Evolutionary conservation across 345 rosid genomes (phyloP), one percentile per base, ranked within the genome.

Genomic region (Rubroshorea leprosula): DNA sequence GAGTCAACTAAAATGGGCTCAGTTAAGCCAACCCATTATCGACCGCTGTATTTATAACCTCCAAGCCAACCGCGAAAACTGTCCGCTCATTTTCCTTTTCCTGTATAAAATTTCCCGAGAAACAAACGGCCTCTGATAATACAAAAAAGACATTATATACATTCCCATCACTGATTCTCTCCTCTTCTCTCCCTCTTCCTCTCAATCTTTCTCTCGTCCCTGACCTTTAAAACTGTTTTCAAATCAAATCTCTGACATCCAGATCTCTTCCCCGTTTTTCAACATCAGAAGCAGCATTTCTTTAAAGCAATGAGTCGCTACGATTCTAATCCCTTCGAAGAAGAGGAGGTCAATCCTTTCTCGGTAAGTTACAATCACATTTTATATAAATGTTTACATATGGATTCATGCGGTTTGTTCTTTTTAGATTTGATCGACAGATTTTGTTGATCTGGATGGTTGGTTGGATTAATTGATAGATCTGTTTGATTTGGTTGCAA

Each of bases 321-420:
- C 72, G 85, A 85, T 69, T 57, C 90, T 53, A 94, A 76, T 68
- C 84, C 96, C 7, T 90, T 87, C 75, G 97, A 76, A 21, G 99
- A 84, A 26, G 96, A 89, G 19, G 89, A 85, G 49, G 83, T 82
- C 67, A 93, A 90, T 76, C 96, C 97, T 63, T 94, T 90, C 67
- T 83, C 97, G 77, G 99, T 94, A 76, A 68, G 79, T 38, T 38
- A 19, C 47, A n/a, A 27, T 7, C 12, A 31, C 50, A 17, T 20
- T 23, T 2, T n/a, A n/a, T n/a, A n/a, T n/a, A n/a, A n/a, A 4
- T 27, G 22, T 31, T n/a, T 9, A 5, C 1, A 22, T 54, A 53
- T 29, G 11, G 18, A 16, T 0, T 45, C 19, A 24, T 57, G 8
- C 18, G 24, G 13, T 13, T 22, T 4, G 1, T 35, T 6, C 6